A percentile compares a stretch with the other conserved stretches of the same genome.
Evolutionary conservation across 768 basidiomycete genomes (phyloP).

Genomic region (Exidia glandulosa): DNA sequence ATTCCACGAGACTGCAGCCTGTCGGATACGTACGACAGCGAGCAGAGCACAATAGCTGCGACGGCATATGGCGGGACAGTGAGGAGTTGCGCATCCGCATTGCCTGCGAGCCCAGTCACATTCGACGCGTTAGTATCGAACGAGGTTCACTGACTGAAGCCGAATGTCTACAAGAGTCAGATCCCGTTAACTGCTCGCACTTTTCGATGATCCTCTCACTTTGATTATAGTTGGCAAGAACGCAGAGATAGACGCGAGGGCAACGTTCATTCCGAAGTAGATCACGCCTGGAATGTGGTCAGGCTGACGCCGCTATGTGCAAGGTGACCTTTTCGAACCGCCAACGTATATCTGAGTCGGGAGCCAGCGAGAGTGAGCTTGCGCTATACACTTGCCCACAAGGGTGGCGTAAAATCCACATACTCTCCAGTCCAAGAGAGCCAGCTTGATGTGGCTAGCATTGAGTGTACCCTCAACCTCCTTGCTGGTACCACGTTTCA

Average conservation of each 20-base stretch:
- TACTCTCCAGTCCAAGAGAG: constrained; percentile 65
- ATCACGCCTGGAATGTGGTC: constrained; percentile 26
- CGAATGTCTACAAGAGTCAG: neutral
- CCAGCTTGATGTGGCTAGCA: constrained; percentile 39
- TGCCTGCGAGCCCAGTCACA: constrained; percentile 26
- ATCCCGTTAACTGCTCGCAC: no score
- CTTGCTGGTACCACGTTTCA: neutral
- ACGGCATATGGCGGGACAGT: constrained; percentile 78
- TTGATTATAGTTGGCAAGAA: constrained; percentile 76
- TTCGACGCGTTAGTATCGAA: no score
- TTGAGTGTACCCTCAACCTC: neutral
- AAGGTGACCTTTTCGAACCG: constrained; percentile 20
- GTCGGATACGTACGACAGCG: constrained; percentile 54
- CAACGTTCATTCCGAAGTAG: constrained; percentile 69
- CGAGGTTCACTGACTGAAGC: neutral
- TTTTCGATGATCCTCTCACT: constrained; percentile 7
- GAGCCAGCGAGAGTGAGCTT: neutral
- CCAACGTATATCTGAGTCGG: constrained; percentile 19
- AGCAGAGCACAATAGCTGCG: constrained; percentile 49
- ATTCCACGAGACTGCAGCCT: constrained; percentile 48
- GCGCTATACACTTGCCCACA: neutral
- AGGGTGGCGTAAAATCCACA: constrained; percentile 6
- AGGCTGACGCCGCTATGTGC: neutral
- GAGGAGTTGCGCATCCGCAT: constrained; percentile 56
- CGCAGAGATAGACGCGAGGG: constrained; percentile 68